Evolutionary conservation across 495 filamentous ascomycete genomes (phyloP), one percentile per base, ranked within the genome.

Genomic region (Xylaria flabelliformis): DNA sequence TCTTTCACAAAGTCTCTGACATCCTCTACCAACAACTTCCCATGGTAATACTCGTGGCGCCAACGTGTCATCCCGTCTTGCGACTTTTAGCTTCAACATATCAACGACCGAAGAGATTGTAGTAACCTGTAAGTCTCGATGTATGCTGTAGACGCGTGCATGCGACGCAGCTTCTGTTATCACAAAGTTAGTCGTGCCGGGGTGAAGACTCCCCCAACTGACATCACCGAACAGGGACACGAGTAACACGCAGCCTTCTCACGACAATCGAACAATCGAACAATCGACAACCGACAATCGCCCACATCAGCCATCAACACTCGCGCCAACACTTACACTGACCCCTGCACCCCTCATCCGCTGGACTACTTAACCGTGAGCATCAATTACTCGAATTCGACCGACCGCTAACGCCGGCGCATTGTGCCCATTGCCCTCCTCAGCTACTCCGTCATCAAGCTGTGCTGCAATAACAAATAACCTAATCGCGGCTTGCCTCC

Each of bases 171-270:
- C 64, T 62, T 8, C 50, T 58, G 58, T 53, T 69, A 66, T 56
- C 69, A 56, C 70, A 29, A 51, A 42, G 36, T 13, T 29, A 9
- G 68, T 70, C 63, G 63, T 69, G 69, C 69, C 69, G 65, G 61
- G 58, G 51, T 74, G 64, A 53, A 68, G 64, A 63, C 72, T 65
- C 72, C 70, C 64, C 53, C 72, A 77, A 79, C 77, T 79, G 77
- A 79, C 77, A 79, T 79, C 77, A 77, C 77, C 62, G 73, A 67
- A 62, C 75, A 75, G 72, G 69, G 70, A 75, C 75, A 50, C 42
- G 70, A 68, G 32, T 19, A 72, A 64, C 64, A 67, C 63, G 72
- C 64, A 70, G 59, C 70, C 24, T 64, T 21, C 19, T 64, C 26
- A 15, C 64, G 50, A 66, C 72, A 34, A 55, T 26, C 64, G 32